A percentile compares a stretch with the other conserved stretches of the same genome.
Conservation (phyloP, 1,284 basidiomycete genomes). For the Cutaneotrichosporon daszewskae region DNA sequence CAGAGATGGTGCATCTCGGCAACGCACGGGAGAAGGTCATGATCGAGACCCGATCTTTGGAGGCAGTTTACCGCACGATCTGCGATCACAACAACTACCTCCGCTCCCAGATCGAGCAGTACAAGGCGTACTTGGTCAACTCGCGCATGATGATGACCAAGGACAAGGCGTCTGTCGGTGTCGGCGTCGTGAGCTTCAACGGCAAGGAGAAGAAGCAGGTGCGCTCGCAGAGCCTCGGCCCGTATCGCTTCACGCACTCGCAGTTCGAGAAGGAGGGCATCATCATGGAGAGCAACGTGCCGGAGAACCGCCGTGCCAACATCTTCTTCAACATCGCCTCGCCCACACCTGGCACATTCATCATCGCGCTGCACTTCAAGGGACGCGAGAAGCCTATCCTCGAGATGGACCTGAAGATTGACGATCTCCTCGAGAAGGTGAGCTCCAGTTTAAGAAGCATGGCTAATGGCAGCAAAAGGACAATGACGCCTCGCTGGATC, state of each 20-base stretch:
- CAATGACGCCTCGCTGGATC: conserved; percentile 87
- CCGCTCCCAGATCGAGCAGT: conserved; percentile 92
- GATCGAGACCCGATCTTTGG: conserved; percentile 83
- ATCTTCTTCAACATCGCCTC: conserved; percentile 99
- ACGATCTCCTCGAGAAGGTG: conserved; percentile 94
- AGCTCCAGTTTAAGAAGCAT: conserved; percentile 6
- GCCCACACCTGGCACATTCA: conserved; percentile 95
- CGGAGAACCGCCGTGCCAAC: conserved; percentile 91
- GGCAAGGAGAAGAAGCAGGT: conserved; percentile 93
- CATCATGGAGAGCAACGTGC: conserved; percentile 96
- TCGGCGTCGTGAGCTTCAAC: conserved; percentile 91
- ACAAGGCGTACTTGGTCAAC: conserved; percentile 98
- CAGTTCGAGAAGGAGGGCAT: conserved; percentile 99
- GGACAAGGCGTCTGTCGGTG: conserved; percentile 71
- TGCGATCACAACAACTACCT: conserved; percentile 98
- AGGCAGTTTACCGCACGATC: conserved; percentile 97
- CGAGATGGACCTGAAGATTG: conserved; percentile 99
- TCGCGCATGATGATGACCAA: conserved; percentile 83
- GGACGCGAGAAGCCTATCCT: conserved; percentile 98
- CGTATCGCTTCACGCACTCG: conserved; percentile 93
- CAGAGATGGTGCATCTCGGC: conserved; percentile 91
- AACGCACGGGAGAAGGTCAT: conserved; percentile 94
- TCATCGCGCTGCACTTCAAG: conserved; percentile 98
- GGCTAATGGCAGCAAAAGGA: conserved; percentile 77
- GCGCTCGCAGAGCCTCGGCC: conserved; percentile 82